Conservation (phyloP, 2,329 filamentous ascomycete species). For the Ophiostoma sp. region DNA sequence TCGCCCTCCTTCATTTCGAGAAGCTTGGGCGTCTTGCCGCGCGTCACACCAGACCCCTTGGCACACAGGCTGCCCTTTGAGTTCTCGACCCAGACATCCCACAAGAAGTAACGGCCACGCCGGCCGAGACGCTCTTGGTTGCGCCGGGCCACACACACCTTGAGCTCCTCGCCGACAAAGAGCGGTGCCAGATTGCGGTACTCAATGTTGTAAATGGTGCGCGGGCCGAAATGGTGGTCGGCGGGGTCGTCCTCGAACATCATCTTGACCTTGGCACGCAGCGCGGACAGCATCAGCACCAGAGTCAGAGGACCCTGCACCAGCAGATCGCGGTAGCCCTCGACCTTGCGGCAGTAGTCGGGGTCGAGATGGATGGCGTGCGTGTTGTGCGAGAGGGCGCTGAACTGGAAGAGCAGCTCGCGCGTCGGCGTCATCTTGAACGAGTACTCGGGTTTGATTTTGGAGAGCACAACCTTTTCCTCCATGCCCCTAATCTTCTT, state of each 20-base stretch:
- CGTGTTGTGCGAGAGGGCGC: constrained; percentile 84
- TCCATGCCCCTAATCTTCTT: constrained; percentile 11
- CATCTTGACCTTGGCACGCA: constrained; percentile 44
- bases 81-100: constrained; percentile 63
- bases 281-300: constrained; percentile 66
- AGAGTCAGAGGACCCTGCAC: constrained; percentile 84
- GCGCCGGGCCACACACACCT: constrained; percentile 57
- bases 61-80: constrained; percentile 58
- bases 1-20: background rate
- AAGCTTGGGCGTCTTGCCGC: background rate
- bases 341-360: constrained; percentile 61
- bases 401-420: constrained; percentile 80
- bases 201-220: constrained; percentile 34
- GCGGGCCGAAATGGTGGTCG: background rate
- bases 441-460: constrained; percentile 33
- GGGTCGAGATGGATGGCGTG: constrained; percentile 84
- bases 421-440: constrained; percentile 60
- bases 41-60: constrained; percentile 41
- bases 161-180: constrained; percentile 66
- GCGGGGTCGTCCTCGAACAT: constrained; percentile 36
- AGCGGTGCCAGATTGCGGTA: constrained; percentile 81
- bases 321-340: constrained; percentile 69
- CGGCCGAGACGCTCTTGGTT: constrained; percentile 38
- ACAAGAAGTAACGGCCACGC: constrained; percentile 40
- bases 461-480: constrained; percentile 2